phyloP scores from a whole-genome alignment of 805 yeast genomes.

The Aciculoconidium aculeatum region DNA sequence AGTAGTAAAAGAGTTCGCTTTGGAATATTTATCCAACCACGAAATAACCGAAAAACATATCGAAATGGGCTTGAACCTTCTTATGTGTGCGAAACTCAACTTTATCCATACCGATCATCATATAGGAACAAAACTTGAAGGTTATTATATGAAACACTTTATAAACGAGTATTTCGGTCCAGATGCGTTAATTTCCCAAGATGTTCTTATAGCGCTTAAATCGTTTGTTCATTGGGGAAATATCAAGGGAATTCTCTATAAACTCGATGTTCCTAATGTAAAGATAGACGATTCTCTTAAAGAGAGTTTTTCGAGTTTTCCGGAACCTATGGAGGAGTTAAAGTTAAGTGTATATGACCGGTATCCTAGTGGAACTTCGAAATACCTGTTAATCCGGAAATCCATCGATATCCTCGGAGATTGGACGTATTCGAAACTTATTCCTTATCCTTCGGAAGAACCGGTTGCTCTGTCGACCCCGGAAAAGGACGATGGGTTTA shows the following conservation, averaged over 20 bases:
- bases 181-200: slow-evolving; percentile 32
- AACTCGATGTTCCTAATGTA: slow-evolving; percentile 35
- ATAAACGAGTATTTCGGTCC: slow-evolving; percentile 36
- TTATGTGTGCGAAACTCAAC: slow-evolving; percentile 44
- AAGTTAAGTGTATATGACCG: slow-evolving; percentile 36
- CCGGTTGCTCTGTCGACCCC: slow-evolving; percentile 2
- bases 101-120: slow-evolving; percentile 54
- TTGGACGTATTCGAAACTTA: slow-evolving; percentile 32
- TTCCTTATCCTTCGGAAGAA: slow-evolving; percentile 28
- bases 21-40: slow-evolving; percentile 19
- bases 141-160: slow-evolving; percentile 34
- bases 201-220: slow-evolving; percentile 42
- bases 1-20: slow-evolving; percentile 24
- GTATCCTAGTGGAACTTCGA: slow-evolving; percentile 51
- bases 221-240: slow-evolving; percentile 54
- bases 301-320: slow-evolving; percentile 32
- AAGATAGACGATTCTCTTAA: slow-evolving; percentile 24
- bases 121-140: slow-evolving; percentile 45
- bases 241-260: slow-evolving; percentile 41
- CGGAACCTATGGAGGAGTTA: slow-evolving; percentile 36
- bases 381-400: slow-evolving; percentile 37
- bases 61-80: slow-evolving; percentile 34
- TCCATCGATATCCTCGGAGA: slow-evolving; percentile 31
- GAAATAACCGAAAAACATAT: slow-evolving; percentile 30
- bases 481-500: neutral